These are phyloP conservation scores for Trichothecium roseum DNA, from an alignment of 2,329 filamentous ascomycete genomes.

Conservation along the genomic window DNA sequence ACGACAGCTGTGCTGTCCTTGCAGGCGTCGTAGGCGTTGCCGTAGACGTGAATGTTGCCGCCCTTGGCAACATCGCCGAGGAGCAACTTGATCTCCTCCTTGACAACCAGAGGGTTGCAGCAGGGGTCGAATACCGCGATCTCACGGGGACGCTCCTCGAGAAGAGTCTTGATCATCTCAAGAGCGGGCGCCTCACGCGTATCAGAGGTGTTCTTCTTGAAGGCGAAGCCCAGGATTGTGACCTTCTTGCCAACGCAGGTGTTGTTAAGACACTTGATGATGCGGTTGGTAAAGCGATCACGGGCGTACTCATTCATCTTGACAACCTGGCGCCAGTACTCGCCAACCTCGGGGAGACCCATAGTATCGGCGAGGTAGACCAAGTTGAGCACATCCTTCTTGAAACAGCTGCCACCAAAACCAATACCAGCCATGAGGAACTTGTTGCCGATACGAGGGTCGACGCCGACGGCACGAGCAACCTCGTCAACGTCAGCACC, in stretches of 20 bases:
- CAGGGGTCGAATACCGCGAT: conserved; percentile 61
- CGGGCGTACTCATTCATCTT: conserved; percentile 69
- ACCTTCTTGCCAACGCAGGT: conserved; percentile 62
- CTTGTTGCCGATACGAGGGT: conserved; percentile 60
- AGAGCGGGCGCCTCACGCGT: conserved; percentile 62
- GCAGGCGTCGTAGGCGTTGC: conserved; percentile 39
- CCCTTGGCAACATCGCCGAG: conserved; percentile 27
- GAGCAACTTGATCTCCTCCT: conserved; percentile 37
- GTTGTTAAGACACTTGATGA: conserved; percentile 58
- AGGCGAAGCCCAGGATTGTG: conserved; percentile 63
- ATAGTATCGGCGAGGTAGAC: conserved; percentile 64
- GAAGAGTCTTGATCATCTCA: conserved; percentile 54
- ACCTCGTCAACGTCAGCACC: conserved; percentile 70
- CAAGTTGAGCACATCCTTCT: conserved; percentile 67
- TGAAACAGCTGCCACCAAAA: conserved; percentile 74
- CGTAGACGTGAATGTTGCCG: conserved; percentile 35
- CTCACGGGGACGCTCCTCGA: conserved; percentile 53
- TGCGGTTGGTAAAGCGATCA: conserved; percentile 54
- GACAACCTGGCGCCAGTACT: conserved; percentile 67
- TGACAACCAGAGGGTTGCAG: conserved; percentile 40
- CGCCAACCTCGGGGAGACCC: conserved; percentile 58
- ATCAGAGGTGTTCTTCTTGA: conserved; percentile 72
- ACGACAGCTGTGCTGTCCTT: conserved; percentile 36
- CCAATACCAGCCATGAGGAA: conserved; percentile 68
- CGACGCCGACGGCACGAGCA: conserved; percentile 54